Percentiles rank a stretch among this genome's conserved stretches.
Conservation (phyloP, 306 rosid species). For the Pterocarpus macrocarpus region DNA sequence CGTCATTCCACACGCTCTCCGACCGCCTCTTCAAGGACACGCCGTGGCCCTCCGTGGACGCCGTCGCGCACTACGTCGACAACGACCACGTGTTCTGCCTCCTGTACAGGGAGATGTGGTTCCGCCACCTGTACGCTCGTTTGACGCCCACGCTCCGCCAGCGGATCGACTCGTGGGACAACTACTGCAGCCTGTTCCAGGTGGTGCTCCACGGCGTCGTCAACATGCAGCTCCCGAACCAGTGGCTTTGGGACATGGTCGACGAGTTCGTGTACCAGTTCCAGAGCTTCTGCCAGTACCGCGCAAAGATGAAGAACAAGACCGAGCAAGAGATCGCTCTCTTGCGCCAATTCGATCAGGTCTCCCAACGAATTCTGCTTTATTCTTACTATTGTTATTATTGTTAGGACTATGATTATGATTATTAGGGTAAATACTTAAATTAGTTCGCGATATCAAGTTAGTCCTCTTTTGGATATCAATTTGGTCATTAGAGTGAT, state of each 20-base stretch:
- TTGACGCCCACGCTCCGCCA: constrained; percentile 88
- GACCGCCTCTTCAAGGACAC: constrained; percentile 93
- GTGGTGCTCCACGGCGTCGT: constrained; percentile 95
- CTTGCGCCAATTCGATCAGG: constrained; percentile 84
- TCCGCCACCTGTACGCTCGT: constrained; percentile 92
- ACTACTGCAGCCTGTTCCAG: constrained; percentile 89
- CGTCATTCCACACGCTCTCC: constrained; percentile 83
- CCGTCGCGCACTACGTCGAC: constrained; percentile 81
- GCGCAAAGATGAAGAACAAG: constrained; percentile 95
- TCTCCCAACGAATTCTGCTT: not conserved
- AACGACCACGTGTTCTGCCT: constrained; percentile 97
- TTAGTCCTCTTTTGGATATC: not conserved
- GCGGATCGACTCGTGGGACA: constrained; percentile 97
- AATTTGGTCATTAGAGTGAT: not conserved
- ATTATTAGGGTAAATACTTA: no score
- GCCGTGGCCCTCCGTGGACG: constrained; percentile 98
- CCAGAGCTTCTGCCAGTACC: constrained; percentile 94
- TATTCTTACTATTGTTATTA: no score
- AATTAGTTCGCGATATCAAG: not conserved
- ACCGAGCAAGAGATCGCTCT: constrained; percentile 86
- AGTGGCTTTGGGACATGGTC: constrained; percentile 99
- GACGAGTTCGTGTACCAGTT: constrained; percentile 98
- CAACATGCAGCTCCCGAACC: constrained; percentile 95
- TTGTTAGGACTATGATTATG: no score
- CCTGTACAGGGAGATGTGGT: constrained; percentile 98